Conservation (phyloP, 1,284 basidiomycete genomes). For the Sporisorium graminicola region DNA sequence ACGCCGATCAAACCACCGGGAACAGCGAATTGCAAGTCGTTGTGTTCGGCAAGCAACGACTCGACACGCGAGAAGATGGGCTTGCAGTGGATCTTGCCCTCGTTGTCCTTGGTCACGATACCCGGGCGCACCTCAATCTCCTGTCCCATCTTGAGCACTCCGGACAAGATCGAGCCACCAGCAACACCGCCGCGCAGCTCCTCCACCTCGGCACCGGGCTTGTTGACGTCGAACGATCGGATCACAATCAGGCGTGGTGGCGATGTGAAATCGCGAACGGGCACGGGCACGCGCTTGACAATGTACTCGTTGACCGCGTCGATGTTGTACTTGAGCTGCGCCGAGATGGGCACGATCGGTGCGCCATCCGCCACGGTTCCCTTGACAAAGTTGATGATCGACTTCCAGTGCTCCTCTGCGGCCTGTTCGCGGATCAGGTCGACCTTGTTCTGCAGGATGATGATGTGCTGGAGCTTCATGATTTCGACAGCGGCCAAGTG, state of each 20-base stretch:
- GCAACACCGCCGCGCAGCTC: conserved; percentile 98
- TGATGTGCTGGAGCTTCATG: conserved; percentile 98
- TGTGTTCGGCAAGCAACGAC: conserved; percentile 92
- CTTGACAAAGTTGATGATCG: conserved; percentile 67
- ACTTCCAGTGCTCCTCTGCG: conserved; percentile 69
- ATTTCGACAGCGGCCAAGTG: conserved; percentile 99
- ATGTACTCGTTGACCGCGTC: conserved; percentile 99
- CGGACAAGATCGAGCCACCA: conserved; percentile 93
- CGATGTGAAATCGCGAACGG: conserved; percentile 89
- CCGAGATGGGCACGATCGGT: conserved; percentile 97
- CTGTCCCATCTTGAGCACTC: conserved; percentile 88
- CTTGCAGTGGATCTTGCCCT: conserved; percentile 89
- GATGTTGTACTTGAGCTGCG: conserved; percentile 98
- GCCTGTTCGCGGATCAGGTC: conserved; percentile 68
- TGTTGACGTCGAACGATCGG: conserved; percentile 99
- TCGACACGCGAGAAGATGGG: conserved; percentile 94
- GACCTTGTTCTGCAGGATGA: conserved; percentile 82
- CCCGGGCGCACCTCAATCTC: conserved; percentile 98
- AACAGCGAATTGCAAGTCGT: conserved; percentile 92
- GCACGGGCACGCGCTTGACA: conserved; percentile 94
- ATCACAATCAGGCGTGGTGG: conserved; percentile 96
- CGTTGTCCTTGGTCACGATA: conserved; percentile 93
- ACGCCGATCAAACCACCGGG: conserved; percentile 98
- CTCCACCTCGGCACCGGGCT: conserved; percentile 95
- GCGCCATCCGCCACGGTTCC: conserved; percentile 94